A percentile compares a stretch with the other conserved stretches of the same genome.
Conservation (phyloP, 2,329 filamentous ascomycete species). For the Fusarium subglutinans region DNA sequence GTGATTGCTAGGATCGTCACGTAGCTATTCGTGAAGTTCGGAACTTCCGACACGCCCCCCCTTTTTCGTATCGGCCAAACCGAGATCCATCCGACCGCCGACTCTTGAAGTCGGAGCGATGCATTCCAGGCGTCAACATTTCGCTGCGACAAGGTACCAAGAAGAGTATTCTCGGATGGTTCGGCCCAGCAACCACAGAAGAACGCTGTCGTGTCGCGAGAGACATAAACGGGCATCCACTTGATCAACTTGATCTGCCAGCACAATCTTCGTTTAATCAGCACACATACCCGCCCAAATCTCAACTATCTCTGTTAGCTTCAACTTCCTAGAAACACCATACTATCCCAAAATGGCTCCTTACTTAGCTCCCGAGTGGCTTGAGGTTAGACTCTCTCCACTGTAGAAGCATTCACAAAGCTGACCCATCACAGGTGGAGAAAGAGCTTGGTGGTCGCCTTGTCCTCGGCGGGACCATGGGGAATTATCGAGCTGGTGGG, state of each 20-base stretch:
- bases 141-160: too few species aligned
- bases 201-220: not conserved
- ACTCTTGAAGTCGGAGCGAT: not conserved
- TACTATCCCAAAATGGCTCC: not conserved
- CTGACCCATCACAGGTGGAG: not conserved
- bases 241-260: fast-evolving
- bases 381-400: not conserved
- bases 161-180: not conserved
- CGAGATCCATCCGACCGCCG: not conserved
- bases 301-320: fast-evolving
- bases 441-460: not conserved
- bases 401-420: fast-evolving
- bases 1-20: fast-evolving
- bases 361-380: not conserved
- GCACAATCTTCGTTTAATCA: not conserved
- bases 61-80: not conserved
- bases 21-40: not conserved
- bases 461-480: not conserved
- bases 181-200: not conserved
- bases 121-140: fast-evolving
- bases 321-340: fast-evolving
- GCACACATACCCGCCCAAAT: too few species aligned
- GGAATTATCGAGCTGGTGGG: not conserved
- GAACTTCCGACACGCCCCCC: not conserved
- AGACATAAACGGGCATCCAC: not conserved